Base-by-base conservation (phyloP, 1,139 yeast species). In the Scheffersomyces illinoinensis region DNA sequence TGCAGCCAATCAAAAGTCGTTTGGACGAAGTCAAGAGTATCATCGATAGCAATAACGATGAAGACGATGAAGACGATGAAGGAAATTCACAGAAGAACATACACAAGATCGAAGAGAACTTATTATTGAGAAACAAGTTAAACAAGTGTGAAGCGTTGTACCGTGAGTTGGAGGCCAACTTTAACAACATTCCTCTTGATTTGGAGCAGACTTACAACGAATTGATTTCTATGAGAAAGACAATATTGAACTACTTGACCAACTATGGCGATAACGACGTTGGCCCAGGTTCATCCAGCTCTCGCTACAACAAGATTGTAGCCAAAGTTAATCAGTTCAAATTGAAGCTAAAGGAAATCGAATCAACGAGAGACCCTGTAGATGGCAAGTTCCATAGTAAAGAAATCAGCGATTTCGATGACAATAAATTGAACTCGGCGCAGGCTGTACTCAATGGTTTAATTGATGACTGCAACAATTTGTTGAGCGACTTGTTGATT, bases 381-480 rank as follows among this genome's bases (percentile, higher is more conserved):
- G 72, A 71, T 23, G 83, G 78, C 23, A 75, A 69, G 64, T 80
- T 76, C 66, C 70, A 65, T 59, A 65, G 71, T 52, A 58, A 63
- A 12, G 55, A 21, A 3, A 53, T 52, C 10, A 73, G 66, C 7
- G 64, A 70, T 7, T 66, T 68, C 43, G 68, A 69, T 18, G 68
- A 70, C 55, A 64, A 72, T 49, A 53, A 49, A 17, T 52, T 21
- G n/a, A 68, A 68, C 20, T 67, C 76, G 3, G 65, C 75, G 26
- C 92, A 89, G 68, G 86, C 84, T 57, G 87, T 89, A 2, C 73
- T 89, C 57, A 88, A 89, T 68, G 93, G 93, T 14, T 76, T 90
- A 50, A 75, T 91, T 52, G 97, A 92, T 71, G 97, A 91, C 70
- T 91, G 97, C 71, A 86, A 88, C 68, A 88, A 88, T 64, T 79